phyloP scores from a whole-genome alignment of 2,329 filamentous ascomycete species.

The Rutstroemia sp. region DNA sequence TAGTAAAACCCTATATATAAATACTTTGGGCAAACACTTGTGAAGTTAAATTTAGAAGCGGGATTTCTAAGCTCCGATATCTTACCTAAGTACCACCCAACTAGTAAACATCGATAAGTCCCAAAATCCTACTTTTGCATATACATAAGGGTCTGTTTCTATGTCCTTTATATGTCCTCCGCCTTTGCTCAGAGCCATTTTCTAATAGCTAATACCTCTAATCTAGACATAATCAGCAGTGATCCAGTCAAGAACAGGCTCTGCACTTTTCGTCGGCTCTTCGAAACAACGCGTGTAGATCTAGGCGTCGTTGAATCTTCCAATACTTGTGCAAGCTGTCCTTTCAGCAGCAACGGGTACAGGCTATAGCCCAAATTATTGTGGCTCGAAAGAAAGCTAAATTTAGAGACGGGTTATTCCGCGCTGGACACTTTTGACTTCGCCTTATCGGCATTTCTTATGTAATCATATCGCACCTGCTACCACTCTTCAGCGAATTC shows the following conservation, averaged over 20 bases:
- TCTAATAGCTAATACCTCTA: constrained; percentile 14
- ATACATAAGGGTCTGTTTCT: neutral
- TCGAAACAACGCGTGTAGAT: constrained; percentile 16
- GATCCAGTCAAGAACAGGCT: constrained; percentile 15
- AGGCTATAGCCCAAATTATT: constrained; percentile 17
- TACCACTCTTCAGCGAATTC: too few relatives aligned
- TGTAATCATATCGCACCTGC: too few relatives aligned
- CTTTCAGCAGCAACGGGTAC: constrained; percentile 14
- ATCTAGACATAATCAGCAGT: constrained; percentile 16
- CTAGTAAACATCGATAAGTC: too few relatives aligned
- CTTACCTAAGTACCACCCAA: neutral
- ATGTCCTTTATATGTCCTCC: too few relatives aligned
- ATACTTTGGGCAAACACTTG: neutral
- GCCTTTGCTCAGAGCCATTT: neutral
- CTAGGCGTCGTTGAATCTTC: constrained; percentile 13
- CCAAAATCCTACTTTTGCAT: too few relatives aligned
- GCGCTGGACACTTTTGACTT: too few relatives aligned
- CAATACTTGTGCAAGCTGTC: constrained; percentile 14
- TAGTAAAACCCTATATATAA: too few relatives aligned
- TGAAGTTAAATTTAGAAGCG: neutral
- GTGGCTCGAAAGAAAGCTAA: constrained; percentile 1
- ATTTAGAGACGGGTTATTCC: too few relatives aligned
- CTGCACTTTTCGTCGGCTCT: constrained; percentile 14
- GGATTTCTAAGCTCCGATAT: neutral
- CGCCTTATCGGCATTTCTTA: too few relatives aligned